A percentile compares a stretch with the other conserved stretches of the same genome.
Conservation (phyloP, 2,329 filamentous ascomycete species). For the Neoscytalidium dimidiatum region DNA sequence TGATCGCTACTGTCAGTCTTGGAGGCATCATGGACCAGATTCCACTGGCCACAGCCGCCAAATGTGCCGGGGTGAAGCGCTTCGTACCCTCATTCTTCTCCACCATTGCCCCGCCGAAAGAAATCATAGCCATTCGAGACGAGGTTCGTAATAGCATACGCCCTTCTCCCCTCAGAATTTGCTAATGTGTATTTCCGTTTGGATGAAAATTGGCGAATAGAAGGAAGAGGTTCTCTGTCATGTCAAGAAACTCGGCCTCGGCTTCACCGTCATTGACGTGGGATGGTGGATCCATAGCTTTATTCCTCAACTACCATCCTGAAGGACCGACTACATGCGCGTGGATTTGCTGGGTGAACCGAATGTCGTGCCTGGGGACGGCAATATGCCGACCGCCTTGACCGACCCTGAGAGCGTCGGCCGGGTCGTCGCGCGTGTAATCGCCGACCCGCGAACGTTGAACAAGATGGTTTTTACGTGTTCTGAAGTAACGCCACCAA, state of each 20-base stretch:
- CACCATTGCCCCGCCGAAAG: slow-evolving; percentile 47
- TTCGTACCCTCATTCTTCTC: slow-evolving; percentile 34
- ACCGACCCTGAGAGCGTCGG: slow-evolving; percentile 57
- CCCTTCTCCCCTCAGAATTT: too few relatives aligned
- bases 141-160: slow-evolving; percentile 30
- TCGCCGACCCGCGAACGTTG: slow-evolving; percentile 54
- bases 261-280: slow-evolving; percentile 60
- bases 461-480: slow-evolving; percentile 56
- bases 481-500: slow-evolving; percentile 48
- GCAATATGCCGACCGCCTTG: slow-evolving; percentile 45
- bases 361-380: slow-evolving; percentile 24
- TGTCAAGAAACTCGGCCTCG: slow-evolving; percentile 50
- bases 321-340: slow-evolving; percentile 39
- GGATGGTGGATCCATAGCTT: slow-evolving; percentile 60
- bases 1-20: slow-evolving; percentile 31
- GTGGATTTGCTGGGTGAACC: neutral
- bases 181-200: too few relatives aligned
- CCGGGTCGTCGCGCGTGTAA: slow-evolving; percentile 52
- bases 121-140: slow-evolving; percentile 45
- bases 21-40: slow-evolving; percentile 26
- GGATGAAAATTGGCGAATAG: slow-evolving; percentile 24
- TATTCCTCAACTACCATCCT: slow-evolving; percentile 46
- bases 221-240: slow-evolving; percentile 56
- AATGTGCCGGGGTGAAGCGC: slow-evolving; percentile 32
- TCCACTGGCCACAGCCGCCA: slow-evolving; percentile 30